These are phyloP conservation scores for Neonectria sp. DNA, from an alignment of 2,329 filamentous ascomycete species.

Conservation along the genomic window DNA sequence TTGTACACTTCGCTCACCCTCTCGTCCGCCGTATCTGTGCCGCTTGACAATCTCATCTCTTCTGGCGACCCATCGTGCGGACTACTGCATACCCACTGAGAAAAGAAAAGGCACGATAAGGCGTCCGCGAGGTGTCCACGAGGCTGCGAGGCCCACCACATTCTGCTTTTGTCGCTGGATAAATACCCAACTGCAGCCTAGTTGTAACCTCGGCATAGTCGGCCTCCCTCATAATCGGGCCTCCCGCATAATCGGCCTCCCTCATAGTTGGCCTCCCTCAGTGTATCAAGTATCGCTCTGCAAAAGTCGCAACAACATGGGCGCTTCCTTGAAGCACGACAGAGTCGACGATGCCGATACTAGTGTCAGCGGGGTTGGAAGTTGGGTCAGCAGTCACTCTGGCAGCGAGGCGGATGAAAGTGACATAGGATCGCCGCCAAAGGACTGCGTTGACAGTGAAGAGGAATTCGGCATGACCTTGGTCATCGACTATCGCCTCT, in stretches of 20 bases:
- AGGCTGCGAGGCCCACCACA: slow-evolving; percentile 16
- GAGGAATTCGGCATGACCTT: background rate
- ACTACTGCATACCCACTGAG: background rate
- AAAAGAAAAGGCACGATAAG: slow-evolving; percentile 1
- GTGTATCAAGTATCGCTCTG: background rate
- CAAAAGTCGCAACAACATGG: slow-evolving; percentile 5
- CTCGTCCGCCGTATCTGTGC: background rate
- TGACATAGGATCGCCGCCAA: background rate
- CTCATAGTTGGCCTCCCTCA: background rate
- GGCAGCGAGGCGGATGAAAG: background rate
- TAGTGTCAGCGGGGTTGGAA: slow-evolving; percentile 15
- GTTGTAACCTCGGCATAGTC: background rate
- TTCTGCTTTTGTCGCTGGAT: background rate
- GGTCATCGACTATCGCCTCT: slow-evolving; percentile 4
- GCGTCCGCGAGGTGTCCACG: slow-evolving; percentile 1
- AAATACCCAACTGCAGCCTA: slow-evolving; percentile 8
- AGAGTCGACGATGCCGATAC: background rate
- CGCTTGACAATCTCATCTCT: background rate
- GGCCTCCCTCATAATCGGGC: too few relatives aligned
- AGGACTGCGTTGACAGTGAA: background rate
- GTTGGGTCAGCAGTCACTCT: slow-evolving; percentile 5
- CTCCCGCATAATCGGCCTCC: too few relatives aligned
- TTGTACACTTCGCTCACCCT: background rate
- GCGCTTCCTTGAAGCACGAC: background rate
- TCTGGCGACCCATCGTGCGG: background rate